Evolutionary conservation across 345 rosid species (phyloP).

Genomic region (Citrus inodora): DNA sequence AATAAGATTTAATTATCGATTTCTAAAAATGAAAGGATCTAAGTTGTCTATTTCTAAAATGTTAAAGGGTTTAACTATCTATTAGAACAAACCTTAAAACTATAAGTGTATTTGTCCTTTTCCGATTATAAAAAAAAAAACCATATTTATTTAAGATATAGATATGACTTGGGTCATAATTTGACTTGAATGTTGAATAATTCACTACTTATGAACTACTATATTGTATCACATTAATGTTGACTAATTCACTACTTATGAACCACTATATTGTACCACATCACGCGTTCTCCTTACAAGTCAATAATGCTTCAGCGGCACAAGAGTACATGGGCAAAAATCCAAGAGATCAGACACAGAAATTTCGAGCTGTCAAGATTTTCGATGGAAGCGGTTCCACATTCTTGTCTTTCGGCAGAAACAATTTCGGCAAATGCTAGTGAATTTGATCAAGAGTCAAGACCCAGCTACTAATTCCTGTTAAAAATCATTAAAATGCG

Average conservation of each 20-base stretch:
- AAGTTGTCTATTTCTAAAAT: not conserved
- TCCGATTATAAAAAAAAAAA: too few species aligned
- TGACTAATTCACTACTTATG: too few species aligned
- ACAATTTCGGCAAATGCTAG: not conserved
- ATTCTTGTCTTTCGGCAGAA: not conserved
- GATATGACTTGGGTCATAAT: not conserved
- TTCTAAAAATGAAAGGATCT: not conserved
- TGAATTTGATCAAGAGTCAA: not conserved
- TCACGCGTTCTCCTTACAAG: too few species aligned
- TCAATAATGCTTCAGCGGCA: too few species aligned
- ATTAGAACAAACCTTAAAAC: too few species aligned
- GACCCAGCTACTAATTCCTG: not conserved
- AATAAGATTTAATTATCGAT: too few species aligned
- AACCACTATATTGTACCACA: too few species aligned
- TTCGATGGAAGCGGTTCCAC: not conserved
- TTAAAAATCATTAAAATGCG: not conserved
- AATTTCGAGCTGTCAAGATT: not conserved
- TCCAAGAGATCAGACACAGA: not conserved
- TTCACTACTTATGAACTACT: not conserved
- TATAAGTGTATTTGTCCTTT: too few species aligned
- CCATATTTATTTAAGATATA: too few species aligned
- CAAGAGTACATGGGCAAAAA: too few species aligned
- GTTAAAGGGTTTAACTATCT: too few species aligned
- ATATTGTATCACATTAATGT: not conserved
- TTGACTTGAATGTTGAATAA: too few species aligned